phyloP scores from a whole-genome alignment of 768 basidiomycete genomes.

The Sporobolomyces phaffii region DNA sequence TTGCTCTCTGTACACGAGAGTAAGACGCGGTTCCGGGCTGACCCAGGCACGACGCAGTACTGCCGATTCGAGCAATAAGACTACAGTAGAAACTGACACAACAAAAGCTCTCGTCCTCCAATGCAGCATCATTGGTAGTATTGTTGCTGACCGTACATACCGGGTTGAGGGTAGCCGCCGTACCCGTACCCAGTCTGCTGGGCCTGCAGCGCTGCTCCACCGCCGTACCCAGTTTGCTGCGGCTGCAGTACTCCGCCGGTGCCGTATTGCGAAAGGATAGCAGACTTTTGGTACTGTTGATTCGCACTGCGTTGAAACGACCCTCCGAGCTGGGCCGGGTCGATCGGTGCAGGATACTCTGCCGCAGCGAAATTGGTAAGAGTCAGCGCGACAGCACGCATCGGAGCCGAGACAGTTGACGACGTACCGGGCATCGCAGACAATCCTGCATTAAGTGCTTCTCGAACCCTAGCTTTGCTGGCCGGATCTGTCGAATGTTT shows the following conservation, averaged over 20 bases:
- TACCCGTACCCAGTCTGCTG: conserved; percentile 22
- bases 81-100: too few species aligned
- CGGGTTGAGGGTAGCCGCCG: background rate
- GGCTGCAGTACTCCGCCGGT: background rate
- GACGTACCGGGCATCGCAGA: conserved; percentile 20
- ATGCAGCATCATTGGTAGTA: too few species aligned
- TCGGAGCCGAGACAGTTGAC: background rate
- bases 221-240: conserved; percentile 11
- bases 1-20: too few species aligned
- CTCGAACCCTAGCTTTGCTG: conserved; percentile 28
- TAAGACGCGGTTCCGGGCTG: too few species aligned
- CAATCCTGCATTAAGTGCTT: conserved; percentile 34
- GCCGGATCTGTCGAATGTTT: conserved; percentile 28
- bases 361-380: background rate
- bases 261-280: conserved; percentile 16
- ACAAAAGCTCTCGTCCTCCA: too few species aligned
- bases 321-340: conserved; percentile 18
- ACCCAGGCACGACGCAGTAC: too few species aligned
- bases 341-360: conserved; percentile 25
- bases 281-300: background rate
- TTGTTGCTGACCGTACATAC: background rate
- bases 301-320: conserved; percentile 5
- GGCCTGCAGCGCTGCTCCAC: background rate
- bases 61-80: too few species aligned
- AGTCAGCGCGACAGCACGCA: background rate